Base-by-base conservation (phyloP, 2,329 filamentous ascomycete genomes). In the Didymella arachidicola region DNA sequence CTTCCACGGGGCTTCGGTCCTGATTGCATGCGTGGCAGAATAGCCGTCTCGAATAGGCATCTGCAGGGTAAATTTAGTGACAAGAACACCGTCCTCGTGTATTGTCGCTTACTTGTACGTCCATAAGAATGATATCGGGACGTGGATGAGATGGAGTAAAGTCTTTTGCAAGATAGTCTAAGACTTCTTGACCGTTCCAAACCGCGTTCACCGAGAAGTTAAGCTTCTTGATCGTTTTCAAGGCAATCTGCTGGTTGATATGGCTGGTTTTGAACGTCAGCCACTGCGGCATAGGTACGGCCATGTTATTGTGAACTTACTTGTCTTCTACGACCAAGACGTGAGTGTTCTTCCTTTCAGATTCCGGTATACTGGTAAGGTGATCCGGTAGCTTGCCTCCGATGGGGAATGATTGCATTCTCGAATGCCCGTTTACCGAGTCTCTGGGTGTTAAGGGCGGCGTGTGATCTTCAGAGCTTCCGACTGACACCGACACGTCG, bases 311-410 rank as follows among this genome's bases (percentile, higher is more conserved):
- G 26, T 18, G 41, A 11, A 81, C 86, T 80, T 79, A 87, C 86
- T 93, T 93, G 72, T 94, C 91, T 76, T 94, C 91, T 2, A 93
- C 91, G 1, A 95, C 86, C 19, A 94, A 77, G n/a, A 94, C 81
- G 46, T 91, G 86, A 6, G 88, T 82, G 36, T 86, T 84, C 53
- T 84, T 80, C 53, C 91, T 82, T 53, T 91, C 88, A 2, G 81
- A 75, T 16, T 80, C 77, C 3, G 84, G 77, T 1, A 91, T 70
- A 18, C 83, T 83, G 44, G 82, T 70, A 26, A 73, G 57, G 47
- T 67, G 67, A 42, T 72, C 72, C 16, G 63, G 70, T 32, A 71
- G 74, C 47, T 46, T 66, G 25, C 66, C 63, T 14, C 69, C 66
- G 1, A 65, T 22, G 5, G 79, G 72, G 2, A 68, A 61, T 1